Base-by-base conservation (phyloP, 495 filamentous ascomycete genomes). In the Zalerion maritima region DNA sequence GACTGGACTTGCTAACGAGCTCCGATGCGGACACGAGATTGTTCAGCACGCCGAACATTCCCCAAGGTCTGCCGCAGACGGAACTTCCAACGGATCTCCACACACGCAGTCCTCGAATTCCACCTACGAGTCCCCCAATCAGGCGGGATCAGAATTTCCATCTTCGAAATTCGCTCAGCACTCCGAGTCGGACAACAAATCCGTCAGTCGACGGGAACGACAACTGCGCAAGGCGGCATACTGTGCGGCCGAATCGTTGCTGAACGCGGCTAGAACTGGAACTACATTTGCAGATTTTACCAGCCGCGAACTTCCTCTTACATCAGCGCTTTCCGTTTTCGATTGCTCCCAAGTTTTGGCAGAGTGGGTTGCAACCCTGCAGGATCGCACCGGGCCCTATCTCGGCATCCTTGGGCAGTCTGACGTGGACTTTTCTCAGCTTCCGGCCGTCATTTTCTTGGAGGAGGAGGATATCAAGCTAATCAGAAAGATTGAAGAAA, bases 301-400 rank as follows among this genome's bases (percentile, higher is more conserved):
- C 2, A 84, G 78, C 18, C 71, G 85, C 17, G 89, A 96, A 44
- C 63, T 97, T n/a, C 87, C 89, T 1, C 62, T 96, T 15, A 85
- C 92, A 40, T 86, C 84, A 9, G 82, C 81, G 5, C 76, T 97
- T 69, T 96, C 86, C 50, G 71, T 78, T 8, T 92, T 94, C 47
- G 89, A 97, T 44, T 96, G 89, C 43, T 80, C 85, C n/a, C 84
- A 93, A 45, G 84, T 97, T 0, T 73, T 97, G 14, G 87, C 89
- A 1, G 89, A 97, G 52, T 97, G 89, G 89, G 71, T 91, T 23
- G 79, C 80, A 9, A 93, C 87, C 0, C 77, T 97, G 6, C 89
- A 97, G 51, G 85, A 94, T 50, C 79, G 89, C 6, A 81, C 94
- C 26, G 91, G 87, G 0, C 71, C 75, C 2, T 91, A 82, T 43